Evolutionary conservation across 768 basidiomycete species (phyloP).

Genomic region (Agrocybe praecox): DNA sequence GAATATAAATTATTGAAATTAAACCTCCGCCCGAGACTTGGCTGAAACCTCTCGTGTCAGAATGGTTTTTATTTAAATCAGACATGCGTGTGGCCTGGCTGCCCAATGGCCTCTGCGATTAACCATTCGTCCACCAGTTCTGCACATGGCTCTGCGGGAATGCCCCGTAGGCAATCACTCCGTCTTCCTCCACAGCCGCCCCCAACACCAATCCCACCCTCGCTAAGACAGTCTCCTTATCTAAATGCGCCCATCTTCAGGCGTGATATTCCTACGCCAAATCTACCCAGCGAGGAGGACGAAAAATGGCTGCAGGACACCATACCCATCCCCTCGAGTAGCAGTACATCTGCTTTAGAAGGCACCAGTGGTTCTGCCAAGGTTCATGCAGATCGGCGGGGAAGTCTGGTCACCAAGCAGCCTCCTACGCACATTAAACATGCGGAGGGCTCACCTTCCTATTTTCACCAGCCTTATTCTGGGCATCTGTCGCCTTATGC

Average conservation of each 20-base stretch:
- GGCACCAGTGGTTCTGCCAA: slow-evolving; percentile 7
- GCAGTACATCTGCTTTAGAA: slow-evolving; percentile 7
- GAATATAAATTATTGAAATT: slow-evolving; percentile 9
- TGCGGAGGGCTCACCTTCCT: neutral
- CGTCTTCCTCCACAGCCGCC: slow-evolving; percentile 34
- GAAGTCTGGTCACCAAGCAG: slow-evolving; percentile 13
- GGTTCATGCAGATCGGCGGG: slow-evolving; percentile 15
- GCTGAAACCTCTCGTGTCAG: slow-evolving; percentile 2
- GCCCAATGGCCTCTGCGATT: slow-evolving; percentile 4
- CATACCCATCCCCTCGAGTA: slow-evolving; percentile 40
- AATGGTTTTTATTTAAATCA: neutral
- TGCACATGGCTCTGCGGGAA: neutral
- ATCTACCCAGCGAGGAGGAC: slow-evolving; percentile 49
- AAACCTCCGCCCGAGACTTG: slow-evolving; percentile 13
- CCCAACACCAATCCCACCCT: slow-evolving; percentile 58
- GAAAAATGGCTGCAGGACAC: slow-evolving; percentile 70
- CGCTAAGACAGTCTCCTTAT: slow-evolving; percentile 55
- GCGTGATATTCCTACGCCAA: slow-evolving; percentile 32
- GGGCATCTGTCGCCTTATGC: slow-evolving; percentile 2
- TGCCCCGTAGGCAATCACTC: slow-evolving; percentile 37
- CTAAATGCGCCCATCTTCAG: slow-evolving; percentile 56
- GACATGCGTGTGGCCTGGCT: neutral
- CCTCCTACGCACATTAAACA: slow-evolving; percentile 2
- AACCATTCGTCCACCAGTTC: neutral
- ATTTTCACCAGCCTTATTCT: slow-evolving; percentile 1